A percentile compares a stretch with the other conserved stretches of the same genome.
Conservation (phyloP, 805 yeast genomes). For the Lipomyces anomalus region DNA sequence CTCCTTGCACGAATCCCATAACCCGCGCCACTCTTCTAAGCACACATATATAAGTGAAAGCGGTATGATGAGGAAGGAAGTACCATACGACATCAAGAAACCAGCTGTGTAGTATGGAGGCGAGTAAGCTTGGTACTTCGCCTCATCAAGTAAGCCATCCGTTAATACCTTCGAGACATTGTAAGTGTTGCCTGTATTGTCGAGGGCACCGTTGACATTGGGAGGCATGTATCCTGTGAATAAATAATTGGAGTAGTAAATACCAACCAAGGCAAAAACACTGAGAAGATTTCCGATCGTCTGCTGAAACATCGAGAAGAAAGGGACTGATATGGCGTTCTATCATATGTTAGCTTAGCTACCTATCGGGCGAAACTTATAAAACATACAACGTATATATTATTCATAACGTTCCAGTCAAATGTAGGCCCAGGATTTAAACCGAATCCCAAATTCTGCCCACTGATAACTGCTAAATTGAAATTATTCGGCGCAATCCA, state of each 20-base stretch:
- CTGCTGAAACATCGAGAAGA: conserved; percentile 44
- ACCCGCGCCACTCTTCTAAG: conserved; percentile 11
- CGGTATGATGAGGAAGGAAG: conserved; percentile 39
- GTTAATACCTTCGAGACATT: conserved; percentile 44
- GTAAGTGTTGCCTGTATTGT: conserved; percentile 47
- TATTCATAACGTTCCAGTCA: conserved; percentile 52
- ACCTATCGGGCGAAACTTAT: no score
- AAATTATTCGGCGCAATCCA: conserved; percentile 58
- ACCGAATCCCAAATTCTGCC: conserved; percentile 56
- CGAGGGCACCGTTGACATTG: conserved; percentile 47
- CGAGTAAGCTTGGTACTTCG: conserved; percentile 47
- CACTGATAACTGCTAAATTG: conserved; percentile 58
- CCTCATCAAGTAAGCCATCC: conserved; percentile 42
- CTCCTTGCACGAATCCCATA: conserved; percentile 4
- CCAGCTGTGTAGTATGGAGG: conserved; percentile 66
- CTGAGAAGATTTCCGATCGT: conserved; percentile 35
- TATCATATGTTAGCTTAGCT: no score
- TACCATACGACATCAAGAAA: conserved; percentile 51
- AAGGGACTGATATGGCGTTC: conserved; percentile 50
- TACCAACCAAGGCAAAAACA: conserved; percentile 36
- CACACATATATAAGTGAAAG: conserved; percentile 29
- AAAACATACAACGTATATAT: conserved; percentile 35
- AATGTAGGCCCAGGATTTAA: conserved; percentile 56
- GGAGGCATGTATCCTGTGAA: conserved; percentile 39
- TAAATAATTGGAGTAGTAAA: conserved; percentile 32